phyloP scores from a whole-genome alignment of 2,329 filamentous ascomycete species.

The Tolypocladium tropicale region DNA sequence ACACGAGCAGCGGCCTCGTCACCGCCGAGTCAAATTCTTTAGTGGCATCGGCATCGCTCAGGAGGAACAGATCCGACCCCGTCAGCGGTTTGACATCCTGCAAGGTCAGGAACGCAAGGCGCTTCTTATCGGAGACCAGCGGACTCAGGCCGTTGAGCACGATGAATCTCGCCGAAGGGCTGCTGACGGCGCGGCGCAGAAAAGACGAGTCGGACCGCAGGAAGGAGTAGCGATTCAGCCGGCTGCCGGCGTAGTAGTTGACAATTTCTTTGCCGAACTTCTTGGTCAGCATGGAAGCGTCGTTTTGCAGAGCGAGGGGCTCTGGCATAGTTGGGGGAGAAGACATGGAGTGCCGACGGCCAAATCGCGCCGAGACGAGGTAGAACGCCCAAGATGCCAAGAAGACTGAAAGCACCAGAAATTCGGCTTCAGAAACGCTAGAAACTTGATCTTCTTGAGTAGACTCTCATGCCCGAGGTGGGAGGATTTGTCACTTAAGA shows the following conservation, averaged over 20 bases:
- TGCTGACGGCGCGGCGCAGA: constrained; percentile 54
- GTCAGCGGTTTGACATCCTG: constrained; percentile 62
- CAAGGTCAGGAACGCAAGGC: constrained; percentile 59
- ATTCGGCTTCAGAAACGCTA: not conserved
- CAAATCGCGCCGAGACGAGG: not conserved
- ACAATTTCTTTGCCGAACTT: constrained; percentile 72
- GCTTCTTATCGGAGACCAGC: constrained; percentile 43
- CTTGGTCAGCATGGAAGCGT: constrained; percentile 58
- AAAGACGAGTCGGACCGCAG: constrained; percentile 62
- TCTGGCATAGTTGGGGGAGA: constrained; percentile 27
- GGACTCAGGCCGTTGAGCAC: constrained; percentile 72
- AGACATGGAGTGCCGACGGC: too few species aligned
- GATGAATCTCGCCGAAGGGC: constrained; percentile 61
- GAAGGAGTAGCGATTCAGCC: constrained; percentile 71
- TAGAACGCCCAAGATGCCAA: not conserved
- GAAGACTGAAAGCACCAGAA: not conserved
- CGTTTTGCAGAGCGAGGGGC: constrained; percentile 31
- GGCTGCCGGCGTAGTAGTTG: constrained; percentile 77
- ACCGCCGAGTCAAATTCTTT: constrained; percentile 62
- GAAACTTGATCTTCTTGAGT: not conserved
- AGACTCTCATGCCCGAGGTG: not conserved
- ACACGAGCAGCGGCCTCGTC: constrained; percentile 63
- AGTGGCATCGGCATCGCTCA: constrained; percentile 62
- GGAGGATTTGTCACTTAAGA: not conserved
- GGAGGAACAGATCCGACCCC: constrained; percentile 59